Percentiles rank a stretch among this genome's conserved stretches.
Evolutionary conservation across 2,329 filamentous ascomycete species (phyloP).

Genomic region (Pestalotiopsis fici): DNA sequence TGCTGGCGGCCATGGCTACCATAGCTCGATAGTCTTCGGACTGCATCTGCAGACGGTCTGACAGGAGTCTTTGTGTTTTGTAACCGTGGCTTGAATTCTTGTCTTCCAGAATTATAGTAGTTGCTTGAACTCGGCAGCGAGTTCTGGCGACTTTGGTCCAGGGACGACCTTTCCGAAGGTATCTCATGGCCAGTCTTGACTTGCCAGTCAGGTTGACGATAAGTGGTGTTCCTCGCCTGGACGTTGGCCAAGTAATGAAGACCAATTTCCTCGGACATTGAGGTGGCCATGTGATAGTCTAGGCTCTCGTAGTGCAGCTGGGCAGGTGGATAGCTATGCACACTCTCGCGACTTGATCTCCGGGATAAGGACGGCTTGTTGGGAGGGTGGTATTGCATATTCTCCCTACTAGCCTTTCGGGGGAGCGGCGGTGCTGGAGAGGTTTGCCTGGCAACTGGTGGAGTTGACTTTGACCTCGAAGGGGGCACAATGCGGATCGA

Average conservation of each 20-base stretch:
- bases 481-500: slow-evolving; percentile 34
- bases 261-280: slow-evolving; percentile 22
- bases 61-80: neutral
- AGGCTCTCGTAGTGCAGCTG: slow-evolving; percentile 15
- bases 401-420: slow-evolving; percentile 31
- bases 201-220: slow-evolving; percentile 27
- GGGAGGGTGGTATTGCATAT: slow-evolving; percentile 21
- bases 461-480: slow-evolving; percentile 36
- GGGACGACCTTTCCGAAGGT: slow-evolving; percentile 24
- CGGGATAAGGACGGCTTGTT: slow-evolving; percentile 8
- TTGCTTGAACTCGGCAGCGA: slow-evolving; percentile 27
- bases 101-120: neutral
- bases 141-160: slow-evolving; percentile 29
- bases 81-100: slow-evolving; percentile 13
- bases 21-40: slow-evolving; percentile 25
- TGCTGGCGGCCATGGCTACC: slow-evolving; percentile 19
- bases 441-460: slow-evolving; percentile 21
- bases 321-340: slow-evolving; percentile 19
- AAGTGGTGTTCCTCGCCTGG: slow-evolving; percentile 9
- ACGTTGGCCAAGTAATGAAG: slow-evolving; percentile 23
- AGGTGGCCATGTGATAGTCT: slow-evolving; percentile 17
- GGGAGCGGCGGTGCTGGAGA: slow-evolving; percentile 19
- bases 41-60: neutral
- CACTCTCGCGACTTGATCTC: slow-evolving; percentile 18
- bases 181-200: slow-evolving; percentile 27